These are phyloP conservation scores for Gnaphalium uliginosum DNA, from an alignment of 129 eudicot genomes.

Conservation along the genomic window DNA sequence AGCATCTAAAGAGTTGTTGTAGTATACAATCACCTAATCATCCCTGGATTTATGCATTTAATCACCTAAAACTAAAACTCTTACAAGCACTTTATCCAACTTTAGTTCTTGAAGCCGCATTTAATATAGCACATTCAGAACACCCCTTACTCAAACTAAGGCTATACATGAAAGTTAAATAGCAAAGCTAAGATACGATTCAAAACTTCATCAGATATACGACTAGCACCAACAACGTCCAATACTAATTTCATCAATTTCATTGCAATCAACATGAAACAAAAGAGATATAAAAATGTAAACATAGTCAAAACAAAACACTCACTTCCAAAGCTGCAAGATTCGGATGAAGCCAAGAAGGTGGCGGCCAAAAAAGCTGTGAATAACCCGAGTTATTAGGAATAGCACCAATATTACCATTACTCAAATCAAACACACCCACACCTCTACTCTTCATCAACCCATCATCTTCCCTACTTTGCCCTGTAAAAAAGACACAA, in stretches of 20 bases:
- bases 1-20: neutral
- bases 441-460: slow-evolving; percentile 52
- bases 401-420: slow-evolving; percentile 65
- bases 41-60: neutral
- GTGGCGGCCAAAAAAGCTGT: slow-evolving; percentile 87
- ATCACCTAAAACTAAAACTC: neutral
- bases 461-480: slow-evolving; percentile 61
- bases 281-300: neutral
- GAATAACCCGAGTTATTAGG: slow-evolving; percentile 46
- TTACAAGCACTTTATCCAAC: neutral
- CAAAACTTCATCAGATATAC: neutral
- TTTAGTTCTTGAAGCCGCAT: neutral
- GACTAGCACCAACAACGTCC: neutral
- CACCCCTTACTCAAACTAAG: neutral
- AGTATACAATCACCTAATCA: neutral
- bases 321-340: slow-evolving; percentile 56
- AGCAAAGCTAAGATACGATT: neutral
- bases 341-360: slow-evolving; percentile 62
- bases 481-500: slow-evolving; percentile 73
- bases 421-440: slow-evolving; percentile 81
- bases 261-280: neutral
- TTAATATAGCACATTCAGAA: neutral
- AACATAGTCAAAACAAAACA: neutral
- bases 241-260: neutral
- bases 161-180: neutral